phyloP scores from a whole-genome alignment of 805 yeast species.

The Starmerella sp. region DNA sequence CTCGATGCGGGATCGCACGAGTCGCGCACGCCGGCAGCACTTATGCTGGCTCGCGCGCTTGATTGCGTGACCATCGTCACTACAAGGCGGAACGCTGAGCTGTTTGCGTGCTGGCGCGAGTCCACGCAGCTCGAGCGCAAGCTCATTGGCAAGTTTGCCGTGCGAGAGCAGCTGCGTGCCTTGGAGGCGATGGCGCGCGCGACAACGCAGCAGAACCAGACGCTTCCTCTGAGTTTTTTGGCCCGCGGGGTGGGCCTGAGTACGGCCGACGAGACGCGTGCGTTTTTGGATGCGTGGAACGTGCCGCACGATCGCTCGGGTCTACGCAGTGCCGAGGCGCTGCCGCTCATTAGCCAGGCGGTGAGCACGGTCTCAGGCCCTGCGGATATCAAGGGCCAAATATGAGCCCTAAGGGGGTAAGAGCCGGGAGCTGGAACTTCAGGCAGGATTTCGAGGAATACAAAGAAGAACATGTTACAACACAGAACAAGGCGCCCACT shows the following conservation, averaged over 20 bases:
- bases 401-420: background rate
- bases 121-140: slow-evolving; percentile 11
- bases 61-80: background rate
- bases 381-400: slow-evolving; percentile 88
- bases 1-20: background rate
- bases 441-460: too few species aligned
- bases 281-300: slow-evolving; percentile 1
- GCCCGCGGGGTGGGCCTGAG: background rate
- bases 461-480: too few species aligned
- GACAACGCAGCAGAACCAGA: slow-evolving; percentile 7
- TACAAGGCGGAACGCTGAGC: background rate
- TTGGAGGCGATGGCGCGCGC: slow-evolving; percentile 9
- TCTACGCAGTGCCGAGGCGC: background rate
- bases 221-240: slow-evolving; percentile 3
- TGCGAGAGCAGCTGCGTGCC: slow-evolving; percentile 1
- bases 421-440: too few species aligned
- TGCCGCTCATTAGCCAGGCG: slow-evolving; percentile 1
- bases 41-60: slow-evolving; percentile 9
- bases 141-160: slow-evolving; percentile 4
- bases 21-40: background rate
- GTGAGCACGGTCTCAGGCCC: slow-evolving; percentile 32
- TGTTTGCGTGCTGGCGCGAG: background rate
- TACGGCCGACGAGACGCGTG: background rate
- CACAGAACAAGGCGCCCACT: too few species aligned
- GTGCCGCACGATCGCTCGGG: background rate